Conservation (phyloP, 2,329 filamentous ascomycete species). For the Colletotrichum sp. region DNA sequence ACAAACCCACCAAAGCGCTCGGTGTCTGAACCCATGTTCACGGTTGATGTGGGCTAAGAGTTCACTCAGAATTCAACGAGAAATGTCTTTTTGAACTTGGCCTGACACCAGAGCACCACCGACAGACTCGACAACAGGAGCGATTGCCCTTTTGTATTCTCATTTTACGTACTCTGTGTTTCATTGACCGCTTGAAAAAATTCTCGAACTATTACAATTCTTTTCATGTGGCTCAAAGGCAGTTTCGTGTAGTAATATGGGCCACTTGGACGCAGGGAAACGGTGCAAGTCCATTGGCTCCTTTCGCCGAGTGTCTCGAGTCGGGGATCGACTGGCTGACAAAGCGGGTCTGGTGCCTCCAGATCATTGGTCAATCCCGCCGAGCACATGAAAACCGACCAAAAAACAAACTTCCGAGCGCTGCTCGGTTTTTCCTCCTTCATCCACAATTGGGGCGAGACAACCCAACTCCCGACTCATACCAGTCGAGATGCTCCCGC, state of each 20-base stretch:
- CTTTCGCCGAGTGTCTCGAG: background rate
- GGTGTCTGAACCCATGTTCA: background rate
- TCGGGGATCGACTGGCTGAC: background rate
- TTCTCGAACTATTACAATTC: background rate
- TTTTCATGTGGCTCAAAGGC: background rate
- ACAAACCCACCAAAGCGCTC: background rate
- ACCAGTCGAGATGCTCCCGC: background rate
- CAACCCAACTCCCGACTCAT: background rate
- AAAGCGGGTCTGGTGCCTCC: background rate
- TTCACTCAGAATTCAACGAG: background rate
- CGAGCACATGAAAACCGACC: background rate
- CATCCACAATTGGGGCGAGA: background rate
- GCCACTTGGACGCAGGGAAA: background rate
- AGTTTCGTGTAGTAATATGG: background rate
- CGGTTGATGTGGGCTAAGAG: background rate
- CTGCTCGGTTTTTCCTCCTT: background rate
- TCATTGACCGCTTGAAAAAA: background rate
- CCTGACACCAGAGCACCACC: background rate
- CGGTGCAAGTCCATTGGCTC: background rate
- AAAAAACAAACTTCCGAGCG: background rate
- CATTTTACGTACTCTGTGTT: background rate
- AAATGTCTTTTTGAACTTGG: background rate
- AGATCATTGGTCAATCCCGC: constrained; percentile 11
- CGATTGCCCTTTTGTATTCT: background rate
- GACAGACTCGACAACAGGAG: background rate